phyloP scores from a whole-genome alignment of 306 rosid genomes.

The Trifolium subterraneum region DNA sequence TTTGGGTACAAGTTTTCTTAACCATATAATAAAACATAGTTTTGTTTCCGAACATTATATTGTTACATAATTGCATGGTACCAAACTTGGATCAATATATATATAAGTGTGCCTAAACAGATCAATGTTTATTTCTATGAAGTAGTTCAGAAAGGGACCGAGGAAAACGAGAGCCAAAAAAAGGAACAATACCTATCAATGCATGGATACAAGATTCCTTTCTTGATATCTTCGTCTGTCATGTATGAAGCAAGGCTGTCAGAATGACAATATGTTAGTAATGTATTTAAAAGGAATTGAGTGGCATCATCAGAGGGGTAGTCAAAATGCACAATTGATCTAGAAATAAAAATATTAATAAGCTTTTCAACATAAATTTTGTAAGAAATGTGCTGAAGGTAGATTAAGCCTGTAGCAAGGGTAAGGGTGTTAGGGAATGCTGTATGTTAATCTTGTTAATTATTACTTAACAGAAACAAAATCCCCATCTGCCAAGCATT shows the following conservation, averaged over 20 bases:
- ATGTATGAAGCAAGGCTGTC: slow-evolving; percentile 95
- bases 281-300: slow-evolving; percentile 33
- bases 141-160: neutral
- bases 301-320: slow-evolving; percentile 26
- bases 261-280: slow-evolving; percentile 51
- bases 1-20: neutral
- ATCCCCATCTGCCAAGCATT: neutral
- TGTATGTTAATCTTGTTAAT: neutral
- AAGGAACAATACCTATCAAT: slow-evolving; percentile 63
- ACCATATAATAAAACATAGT: slow-evolving; percentile 5
- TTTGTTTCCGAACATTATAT: neutral
- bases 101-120: neutral
- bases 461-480: slow-evolving; percentile 21
- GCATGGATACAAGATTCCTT: slow-evolving; percentile 87
- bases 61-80: neutral
- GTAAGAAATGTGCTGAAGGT: slow-evolving; percentile 17
- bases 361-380: slow-evolving; percentile 21
- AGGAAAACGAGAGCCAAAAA: neutral
- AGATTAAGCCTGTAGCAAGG: slow-evolving; percentile 5
- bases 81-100: slow-evolving; percentile 22
- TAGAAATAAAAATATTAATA: neutral
- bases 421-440: slow-evolving; percentile 22
- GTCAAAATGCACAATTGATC: slow-evolving; percentile 11
- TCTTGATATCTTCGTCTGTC: slow-evolving; percentile 75
- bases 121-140: slow-evolving; percentile 14